Percentiles rank a stretch among this genome's conserved stretches.
Evolutionary conservation across 225 moss, liverwort and hornwort species (phyloP).

Genomic region (Antitrichia curtipendula): DNA sequence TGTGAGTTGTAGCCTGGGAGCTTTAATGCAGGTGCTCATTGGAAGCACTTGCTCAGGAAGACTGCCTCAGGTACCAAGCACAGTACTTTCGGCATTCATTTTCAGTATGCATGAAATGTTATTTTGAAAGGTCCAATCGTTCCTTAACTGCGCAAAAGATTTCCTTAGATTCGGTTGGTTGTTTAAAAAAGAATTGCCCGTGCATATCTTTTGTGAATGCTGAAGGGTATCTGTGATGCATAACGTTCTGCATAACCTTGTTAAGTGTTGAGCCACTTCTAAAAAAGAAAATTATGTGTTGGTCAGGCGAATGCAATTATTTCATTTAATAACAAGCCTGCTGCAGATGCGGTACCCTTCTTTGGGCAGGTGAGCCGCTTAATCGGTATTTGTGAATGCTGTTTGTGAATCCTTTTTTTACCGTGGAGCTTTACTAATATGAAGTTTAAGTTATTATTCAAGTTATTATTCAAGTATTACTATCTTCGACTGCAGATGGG

Average conservation of each 20-base stretch:
- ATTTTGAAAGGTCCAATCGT: background rate
- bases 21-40: slow-evolving; percentile 88
- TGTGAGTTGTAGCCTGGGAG: slow-evolving; percentile 65
- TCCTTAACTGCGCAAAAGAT: background rate
- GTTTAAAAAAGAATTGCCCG: background rate
- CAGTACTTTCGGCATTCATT: background rate
- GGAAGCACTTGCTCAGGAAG: slow-evolving; percentile 65
- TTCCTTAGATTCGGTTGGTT: background rate
- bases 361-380: slow-evolving; percentile 56
- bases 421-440: background rate
- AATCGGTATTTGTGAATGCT: background rate
- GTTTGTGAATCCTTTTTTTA: background rate
- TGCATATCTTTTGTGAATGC: background rate
- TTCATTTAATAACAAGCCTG: slow-evolving; percentile 95
- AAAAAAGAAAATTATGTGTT: background rate
- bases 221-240: background rate
- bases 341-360: slow-evolving; percentile 83
- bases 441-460: background rate
- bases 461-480: background rate
- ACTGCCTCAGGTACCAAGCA: slow-evolving; percentile 56
- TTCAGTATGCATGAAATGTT: background rate
- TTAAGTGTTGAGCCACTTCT: background rate
- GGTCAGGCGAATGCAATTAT: slow-evolving; percentile 79
- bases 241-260: background rate
- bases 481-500: slow-evolving; percentile 60